phyloP scores from a whole-genome alignment of 495 filamentous ascomycete species.

The Trichoderma erinaceum region DNA sequence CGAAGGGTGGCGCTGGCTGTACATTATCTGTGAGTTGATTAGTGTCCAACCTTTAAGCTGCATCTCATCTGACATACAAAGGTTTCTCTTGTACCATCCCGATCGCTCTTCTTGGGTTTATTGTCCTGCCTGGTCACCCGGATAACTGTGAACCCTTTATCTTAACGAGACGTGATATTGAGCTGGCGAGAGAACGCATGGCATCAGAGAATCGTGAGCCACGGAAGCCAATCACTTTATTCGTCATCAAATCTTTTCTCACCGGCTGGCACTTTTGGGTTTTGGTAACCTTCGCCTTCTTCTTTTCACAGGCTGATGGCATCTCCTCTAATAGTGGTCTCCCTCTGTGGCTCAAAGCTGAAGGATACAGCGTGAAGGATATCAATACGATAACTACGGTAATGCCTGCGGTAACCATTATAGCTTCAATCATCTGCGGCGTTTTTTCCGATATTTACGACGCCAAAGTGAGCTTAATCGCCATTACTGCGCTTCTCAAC shows the following conservation, averaged over 20 bases:
- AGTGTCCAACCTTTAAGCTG: constrained; percentile 19
- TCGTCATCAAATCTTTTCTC: constrained; percentile 38
- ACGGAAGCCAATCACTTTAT: constrained; percentile 16
- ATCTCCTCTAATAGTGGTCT: constrained; percentile 44
- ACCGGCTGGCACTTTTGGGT: constrained; percentile 44
- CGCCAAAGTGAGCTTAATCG: neutral
- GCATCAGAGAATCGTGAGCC: constrained; percentile 20
- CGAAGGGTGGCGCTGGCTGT: constrained; percentile 53
- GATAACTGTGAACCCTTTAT: constrained; percentile 42
- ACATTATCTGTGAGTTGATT: constrained; percentile 36
- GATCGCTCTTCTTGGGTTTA: constrained; percentile 46
- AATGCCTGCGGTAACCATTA: constrained; percentile 43
- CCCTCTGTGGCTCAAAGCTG: constrained; percentile 41
- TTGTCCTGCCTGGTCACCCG: constrained; percentile 50
- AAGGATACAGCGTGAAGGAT: constrained; percentile 39
- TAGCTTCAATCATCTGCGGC: constrained; percentile 33
- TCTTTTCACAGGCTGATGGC: constrained; percentile 45
- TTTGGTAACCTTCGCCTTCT: constrained; percentile 42
- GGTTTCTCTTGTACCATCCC: constrained; percentile 33
- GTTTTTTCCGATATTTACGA: neutral
- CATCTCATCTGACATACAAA: neutral
- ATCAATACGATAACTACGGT: constrained; percentile 46
- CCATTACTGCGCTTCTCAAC: neutral
- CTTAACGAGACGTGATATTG: constrained; percentile 34
- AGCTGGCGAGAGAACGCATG: constrained; percentile 36